These are phyloP conservation scores for Hygrophoropsis aurantiaca DNA, from an alignment of 768 basidiomycete genomes.

Conservation along the genomic window DNA sequence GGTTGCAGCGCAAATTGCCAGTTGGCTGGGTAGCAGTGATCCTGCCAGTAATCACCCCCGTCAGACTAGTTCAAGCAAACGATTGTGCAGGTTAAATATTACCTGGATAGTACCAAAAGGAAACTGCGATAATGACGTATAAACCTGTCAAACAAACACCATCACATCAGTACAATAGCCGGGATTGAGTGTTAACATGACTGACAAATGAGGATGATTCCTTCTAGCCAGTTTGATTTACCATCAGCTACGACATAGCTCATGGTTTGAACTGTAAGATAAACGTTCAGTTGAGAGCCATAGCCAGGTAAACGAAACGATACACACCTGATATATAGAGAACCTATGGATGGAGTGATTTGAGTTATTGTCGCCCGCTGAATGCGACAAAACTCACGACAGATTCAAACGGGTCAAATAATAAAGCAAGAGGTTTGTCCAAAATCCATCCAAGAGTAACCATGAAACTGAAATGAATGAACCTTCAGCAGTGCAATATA, in stretches of 20 bases:
- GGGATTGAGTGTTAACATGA: no score
- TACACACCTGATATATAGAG: conserved; percentile 36
- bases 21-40: conserved; percentile 17
- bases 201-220: conserved; percentile 68
- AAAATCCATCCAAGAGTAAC: conserved; percentile 78
- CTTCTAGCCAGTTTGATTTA: conserved; percentile 84
- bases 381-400: conserved; percentile 42
- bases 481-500: not conserved
- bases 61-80: conserved; percentile 1
- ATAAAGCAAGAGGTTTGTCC: conserved; percentile 73
- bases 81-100: not conserved
- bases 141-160: conserved; percentile 40
- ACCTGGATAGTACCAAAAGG: conserved; percentile 64
- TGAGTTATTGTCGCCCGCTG: not conserved
- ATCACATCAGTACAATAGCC: not conserved
- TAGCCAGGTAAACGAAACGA: conserved; percentile 42
- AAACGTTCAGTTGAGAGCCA: conserved; percentile 11
- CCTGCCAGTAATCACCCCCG: conserved; percentile 13
- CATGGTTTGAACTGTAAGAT: conserved; percentile 69
- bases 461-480: conserved; percentile 52
- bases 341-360: conserved; percentile 23
- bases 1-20: conserved; percentile 11
- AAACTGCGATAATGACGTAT: conserved; percentile 69
- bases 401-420: conserved; percentile 90
- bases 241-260: conserved; percentile 82